These are phyloP conservation scores for Liriodendron chinense DNA, from an alignment of 164 flowering plant species.

Conservation along the genomic window DNA sequence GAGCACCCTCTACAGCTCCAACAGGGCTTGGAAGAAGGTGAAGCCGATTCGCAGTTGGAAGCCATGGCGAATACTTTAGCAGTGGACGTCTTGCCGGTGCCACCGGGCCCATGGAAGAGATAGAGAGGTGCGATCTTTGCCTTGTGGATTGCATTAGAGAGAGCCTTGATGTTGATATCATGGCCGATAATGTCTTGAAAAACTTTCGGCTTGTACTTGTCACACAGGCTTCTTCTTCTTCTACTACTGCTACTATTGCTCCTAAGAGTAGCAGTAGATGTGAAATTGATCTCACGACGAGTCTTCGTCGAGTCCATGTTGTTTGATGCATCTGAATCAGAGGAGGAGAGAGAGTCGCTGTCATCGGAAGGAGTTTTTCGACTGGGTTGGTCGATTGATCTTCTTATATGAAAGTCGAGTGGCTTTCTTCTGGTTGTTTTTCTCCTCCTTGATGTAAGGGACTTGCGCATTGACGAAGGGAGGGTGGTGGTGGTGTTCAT, in stretches of 20 bases:
- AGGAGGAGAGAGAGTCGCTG: neutral
- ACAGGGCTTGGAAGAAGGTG: slow-evolving; percentile 28
- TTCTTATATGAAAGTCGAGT: neutral
- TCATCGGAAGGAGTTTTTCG: too few species aligned
- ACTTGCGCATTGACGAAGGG: neutral
- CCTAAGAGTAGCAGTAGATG: neutral
- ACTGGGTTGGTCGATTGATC: neutral
- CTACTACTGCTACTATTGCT: neutral
- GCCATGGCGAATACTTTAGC: slow-evolving; percentile 39
- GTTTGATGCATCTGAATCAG: neutral
- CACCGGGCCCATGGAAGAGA: slow-evolving; percentile 42
- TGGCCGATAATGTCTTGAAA: slow-evolving; percentile 34
- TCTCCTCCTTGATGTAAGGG: neutral
- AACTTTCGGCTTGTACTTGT: slow-evolving; percentile 30
- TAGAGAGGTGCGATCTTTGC: slow-evolving; percentile 28
- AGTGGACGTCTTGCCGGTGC: slow-evolving; percentile 42
- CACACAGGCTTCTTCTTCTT: neutral
- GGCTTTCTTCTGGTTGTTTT: neutral
- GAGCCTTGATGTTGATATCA: slow-evolving; percentile 25
- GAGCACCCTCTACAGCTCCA: slow-evolving; percentile 39
- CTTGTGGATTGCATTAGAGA: slow-evolving; percentile 28
- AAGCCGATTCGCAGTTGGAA: slow-evolving; percentile 30
- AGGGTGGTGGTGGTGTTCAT: too few species aligned
- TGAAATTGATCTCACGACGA: neutral
- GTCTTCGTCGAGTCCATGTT: too few species aligned